Conservation (phyloP, 2,329 filamentous ascomycete species). For the Diaporthe destruens region DNA sequence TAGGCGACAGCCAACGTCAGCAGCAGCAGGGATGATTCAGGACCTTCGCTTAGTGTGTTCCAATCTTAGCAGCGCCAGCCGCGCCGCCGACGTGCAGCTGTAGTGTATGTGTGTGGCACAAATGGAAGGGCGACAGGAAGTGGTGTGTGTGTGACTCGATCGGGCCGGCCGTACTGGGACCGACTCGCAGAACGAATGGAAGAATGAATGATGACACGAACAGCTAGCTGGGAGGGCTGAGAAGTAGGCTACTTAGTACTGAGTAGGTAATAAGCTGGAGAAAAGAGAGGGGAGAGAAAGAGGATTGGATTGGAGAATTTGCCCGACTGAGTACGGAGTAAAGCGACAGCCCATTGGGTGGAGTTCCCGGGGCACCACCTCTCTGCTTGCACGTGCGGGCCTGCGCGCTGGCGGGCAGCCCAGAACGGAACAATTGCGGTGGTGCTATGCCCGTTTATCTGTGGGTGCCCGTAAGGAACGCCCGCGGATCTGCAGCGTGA, state of each 20-base stretch:
- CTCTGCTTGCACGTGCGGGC: background rate
- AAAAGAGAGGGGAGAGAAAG: background rate
- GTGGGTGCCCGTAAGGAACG: background rate
- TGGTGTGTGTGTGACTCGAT: slow-evolving; percentile 1
- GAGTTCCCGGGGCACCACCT: background rate
- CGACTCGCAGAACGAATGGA: slow-evolving; percentile 1
- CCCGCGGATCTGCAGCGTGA: slow-evolving; percentile 29
- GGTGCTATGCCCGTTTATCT: background rate
- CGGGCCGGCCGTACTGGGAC: slow-evolving; percentile 16
- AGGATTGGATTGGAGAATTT: background rate
- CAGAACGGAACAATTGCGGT: too few relatives aligned
- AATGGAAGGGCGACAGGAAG: background rate
- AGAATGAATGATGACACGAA: slow-evolving; percentile 25
- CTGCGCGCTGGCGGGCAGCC: too few relatives aligned
- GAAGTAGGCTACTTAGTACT: too few relatives aligned
- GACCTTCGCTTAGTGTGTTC: slow-evolving; percentile 25
- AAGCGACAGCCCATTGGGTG: slow-evolving; percentile 7
- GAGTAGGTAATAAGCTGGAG: too few relatives aligned
- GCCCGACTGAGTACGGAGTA: too few relatives aligned
- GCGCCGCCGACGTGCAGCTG: slow-evolving; percentile 21
- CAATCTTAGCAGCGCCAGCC: slow-evolving; percentile 28
- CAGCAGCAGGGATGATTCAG: slow-evolving; percentile 19
- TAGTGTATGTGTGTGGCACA: background rate
- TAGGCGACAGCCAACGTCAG: slow-evolving; percentile 26
- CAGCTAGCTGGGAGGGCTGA: background rate